phyloP scores from a whole-genome alignment of 371 early-diverging fungal genomes.

The Rhizomucor pusillus region DNA sequence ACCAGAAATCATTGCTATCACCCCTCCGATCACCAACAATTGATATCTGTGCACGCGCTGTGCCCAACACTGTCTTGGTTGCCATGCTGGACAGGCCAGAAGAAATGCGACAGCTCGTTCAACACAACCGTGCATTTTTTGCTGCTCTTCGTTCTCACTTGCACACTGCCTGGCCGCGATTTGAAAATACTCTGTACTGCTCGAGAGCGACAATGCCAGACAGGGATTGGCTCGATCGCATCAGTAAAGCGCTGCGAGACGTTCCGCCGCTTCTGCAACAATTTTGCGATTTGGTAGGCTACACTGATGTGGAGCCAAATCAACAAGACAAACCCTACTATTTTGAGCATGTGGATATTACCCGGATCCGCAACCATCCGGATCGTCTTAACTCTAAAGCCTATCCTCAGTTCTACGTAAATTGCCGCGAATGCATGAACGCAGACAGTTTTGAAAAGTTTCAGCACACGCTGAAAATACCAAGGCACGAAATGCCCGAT shows the following conservation, averaged over 20 bases:
- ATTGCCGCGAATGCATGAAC: conserved; percentile 27
- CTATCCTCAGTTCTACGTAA: conserved; percentile 63
- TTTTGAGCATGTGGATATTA: conserved; percentile 45
- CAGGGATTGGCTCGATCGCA: conserved; percentile 35
- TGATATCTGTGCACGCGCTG: conserved; percentile 38
- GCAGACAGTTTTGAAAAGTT: conserved; percentile 19
- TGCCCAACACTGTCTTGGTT: conserved; percentile 44
- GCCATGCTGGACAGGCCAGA: conserved; percentile 37
- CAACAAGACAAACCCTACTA: conserved; percentile 13
- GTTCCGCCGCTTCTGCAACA: conserved; percentile 27
- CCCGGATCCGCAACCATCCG: conserved; percentile 37
- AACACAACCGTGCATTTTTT: conserved; percentile 34
- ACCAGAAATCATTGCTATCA: conserved; percentile 10
- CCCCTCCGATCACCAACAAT: conserved; percentile 26
- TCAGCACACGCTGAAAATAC: conserved; percentile 13
- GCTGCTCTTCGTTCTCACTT: conserved; percentile 21
- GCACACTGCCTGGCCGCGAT: conserved; percentile 28
- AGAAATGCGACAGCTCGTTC: conserved; percentile 46
- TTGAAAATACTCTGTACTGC: conserved; percentile 35
- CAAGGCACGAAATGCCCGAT: conserved; percentile 25
- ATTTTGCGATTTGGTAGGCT: conserved; percentile 45
- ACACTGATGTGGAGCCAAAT: conserved; percentile 16
- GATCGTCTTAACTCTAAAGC: conserved; percentile 26
- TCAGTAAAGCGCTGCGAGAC: conserved; percentile 21
- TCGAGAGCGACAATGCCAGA: conserved; percentile 29